Conservation (phyloP, 139 green algal species). For the Tetratostichococcus sp. region DNA sequence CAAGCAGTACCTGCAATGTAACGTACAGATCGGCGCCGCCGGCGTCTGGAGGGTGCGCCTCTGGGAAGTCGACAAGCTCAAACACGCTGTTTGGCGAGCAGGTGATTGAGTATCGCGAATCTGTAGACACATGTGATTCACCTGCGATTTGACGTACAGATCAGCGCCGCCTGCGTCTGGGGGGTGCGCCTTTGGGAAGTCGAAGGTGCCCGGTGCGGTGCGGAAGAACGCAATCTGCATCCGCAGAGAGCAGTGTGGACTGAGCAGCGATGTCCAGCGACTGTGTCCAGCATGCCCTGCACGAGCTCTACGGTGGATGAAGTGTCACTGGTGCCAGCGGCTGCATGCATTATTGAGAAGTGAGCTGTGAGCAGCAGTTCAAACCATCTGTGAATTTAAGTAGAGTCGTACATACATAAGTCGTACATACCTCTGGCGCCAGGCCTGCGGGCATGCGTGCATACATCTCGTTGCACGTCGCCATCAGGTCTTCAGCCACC, state of each 20-base stretch:
- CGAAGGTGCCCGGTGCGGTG: not conserved
- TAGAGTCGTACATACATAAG: no score
- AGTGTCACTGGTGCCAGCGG: no score
- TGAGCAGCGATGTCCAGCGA: not conserved
- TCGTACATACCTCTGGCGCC: no score
- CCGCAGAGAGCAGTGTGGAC: conserved; percentile 15
- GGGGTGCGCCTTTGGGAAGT: conserved; percentile 34
- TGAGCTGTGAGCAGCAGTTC: no score
- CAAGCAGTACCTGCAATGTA: conserved; percentile 24
- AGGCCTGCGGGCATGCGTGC: not conserved
- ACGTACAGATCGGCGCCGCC: conserved; percentile 44
- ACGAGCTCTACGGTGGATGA: no score
- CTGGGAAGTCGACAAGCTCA: conserved; percentile 38
- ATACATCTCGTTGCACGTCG: conserved; percentile 79
- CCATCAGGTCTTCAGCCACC: conserved; percentile 62
- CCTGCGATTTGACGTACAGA: conserved; percentile 43
- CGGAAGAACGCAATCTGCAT: conserved; percentile 57
- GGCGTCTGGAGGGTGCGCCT: conserved; percentile 30
- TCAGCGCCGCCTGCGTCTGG: conserved; percentile 37
- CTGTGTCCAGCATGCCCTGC: not conserved
- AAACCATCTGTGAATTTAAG: no score
- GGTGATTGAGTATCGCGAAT: no score
- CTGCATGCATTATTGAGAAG: not conserved
- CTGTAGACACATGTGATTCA: no score
- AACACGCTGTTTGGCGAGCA: no score